Evolutionary conservation across 345 rosid species (phyloP), one percentile per base, ranked within the genome.

Genomic region (Euphorbia peplus): DNA sequence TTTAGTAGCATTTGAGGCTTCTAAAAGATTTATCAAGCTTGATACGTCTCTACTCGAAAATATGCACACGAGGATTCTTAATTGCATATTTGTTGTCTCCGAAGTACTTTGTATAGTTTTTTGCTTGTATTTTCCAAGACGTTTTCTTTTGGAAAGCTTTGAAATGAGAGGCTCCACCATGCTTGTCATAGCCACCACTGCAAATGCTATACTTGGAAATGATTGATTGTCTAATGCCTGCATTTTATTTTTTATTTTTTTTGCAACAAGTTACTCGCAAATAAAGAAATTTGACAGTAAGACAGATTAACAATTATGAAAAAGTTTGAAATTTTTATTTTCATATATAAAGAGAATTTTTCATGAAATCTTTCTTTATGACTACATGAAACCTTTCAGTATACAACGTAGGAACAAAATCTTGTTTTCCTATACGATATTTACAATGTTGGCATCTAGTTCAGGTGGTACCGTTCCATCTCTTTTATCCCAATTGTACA

Each of bases 11-110:
- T 82, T 64, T 0, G 88, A 82, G 62, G 76, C 18, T 48, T 72
- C 70, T 21, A 88, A 78, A n/a, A 88, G 85, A 63, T 71, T 79
- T 28, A 83, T 75, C 19, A 75, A 78, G 56, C 85, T 82, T 1
- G 76, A 61, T n/a, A 81, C 74, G 28, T 82, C 76, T 0, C 63
- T 58, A n/a, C 64, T 75, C 4, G 73, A 66, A 64, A 83, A 84
- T 61, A 83, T 71, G 35, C 88, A 76, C 0, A 77, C 62, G n/a
- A 86, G 72, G 22, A 88, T 66, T 11, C 77, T 66, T 10, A 85
- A 63, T 58, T 84, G 79, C 29, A 72, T 37, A 11, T 68, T 80
- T 56, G 68, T 60, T 24, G 62, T 69, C 56, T 53, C 53, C 63
- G 21, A n/a, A 59, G 57, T 70, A n/a, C 54, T 50, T 68, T 83